A percentile compares a stretch with the other conserved stretches of the same genome.
These are phyloP conservation scores for Basidioascus undulatus DNA, from an alignment of 768 basidiomycete species.

Conservation along the genomic window DNA sequence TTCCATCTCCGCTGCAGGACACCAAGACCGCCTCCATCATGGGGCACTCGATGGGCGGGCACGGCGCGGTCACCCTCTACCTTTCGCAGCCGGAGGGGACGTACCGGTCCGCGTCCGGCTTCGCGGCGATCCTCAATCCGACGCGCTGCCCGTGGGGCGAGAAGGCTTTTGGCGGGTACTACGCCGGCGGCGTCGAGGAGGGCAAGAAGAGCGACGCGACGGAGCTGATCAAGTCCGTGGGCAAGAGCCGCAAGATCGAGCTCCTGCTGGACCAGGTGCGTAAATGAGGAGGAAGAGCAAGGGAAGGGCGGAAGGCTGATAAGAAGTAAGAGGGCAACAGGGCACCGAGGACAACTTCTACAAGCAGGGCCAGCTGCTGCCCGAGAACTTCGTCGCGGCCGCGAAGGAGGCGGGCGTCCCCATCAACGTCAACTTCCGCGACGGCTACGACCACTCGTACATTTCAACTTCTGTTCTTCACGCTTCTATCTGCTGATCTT, in stretches of 20 bases:
- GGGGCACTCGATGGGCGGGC: slow-evolving; percentile 95
- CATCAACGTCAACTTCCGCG: slow-evolving; percentile 31
- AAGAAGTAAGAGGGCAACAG: neutral
- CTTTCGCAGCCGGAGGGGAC: slow-evolving; percentile 32
- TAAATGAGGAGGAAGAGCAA: no score
- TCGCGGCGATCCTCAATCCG: slow-evolving; percentile 67
- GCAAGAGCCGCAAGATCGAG: slow-evolving; percentile 33
- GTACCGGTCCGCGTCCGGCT: slow-evolving; percentile 73
- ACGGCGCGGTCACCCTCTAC: slow-evolving; percentile 79
- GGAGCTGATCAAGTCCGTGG: slow-evolving; percentile 42
- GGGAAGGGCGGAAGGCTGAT: neutral
- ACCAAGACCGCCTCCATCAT: slow-evolving; percentile 61
- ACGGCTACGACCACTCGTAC: slow-evolving; percentile 14
- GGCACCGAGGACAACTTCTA: slow-evolving; percentile 46
- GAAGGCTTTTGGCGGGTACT: slow-evolving; percentile 72
- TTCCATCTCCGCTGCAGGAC: slow-evolving; percentile 46
- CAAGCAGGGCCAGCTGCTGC: slow-evolving; percentile 64
- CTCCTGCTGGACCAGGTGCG: slow-evolving; percentile 70
- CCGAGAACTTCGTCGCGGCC: slow-evolving; percentile 63
- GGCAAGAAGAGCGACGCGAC: slow-evolving; percentile 67
- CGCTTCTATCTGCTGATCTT: neutral
- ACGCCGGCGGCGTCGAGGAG: slow-evolving; percentile 50
- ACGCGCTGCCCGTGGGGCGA: slow-evolving; percentile 70
- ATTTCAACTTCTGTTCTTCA: slow-evolving; percentile 9
- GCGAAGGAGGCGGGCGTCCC: slow-evolving; percentile 48